Conservation (phyloP, 441 rosid species). For the Populus hybrid region DNA sequence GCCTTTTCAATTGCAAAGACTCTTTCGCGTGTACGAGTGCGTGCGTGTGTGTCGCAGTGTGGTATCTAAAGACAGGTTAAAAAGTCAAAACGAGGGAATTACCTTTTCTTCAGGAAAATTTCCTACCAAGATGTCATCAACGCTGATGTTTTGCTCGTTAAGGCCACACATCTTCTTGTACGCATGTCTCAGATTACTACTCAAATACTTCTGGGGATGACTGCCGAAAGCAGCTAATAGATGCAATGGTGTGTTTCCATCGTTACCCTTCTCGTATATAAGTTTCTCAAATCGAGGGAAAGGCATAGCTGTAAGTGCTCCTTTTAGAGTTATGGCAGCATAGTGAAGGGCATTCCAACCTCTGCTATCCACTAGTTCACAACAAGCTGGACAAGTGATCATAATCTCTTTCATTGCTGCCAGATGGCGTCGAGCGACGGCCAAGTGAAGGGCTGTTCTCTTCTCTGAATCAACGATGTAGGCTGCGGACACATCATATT, state of each 20-base stretch:
- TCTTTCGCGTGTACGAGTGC: too few species aligned
- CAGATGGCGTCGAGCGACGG: neutral
- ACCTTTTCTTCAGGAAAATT: too few species aligned
- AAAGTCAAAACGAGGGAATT: too few species aligned
- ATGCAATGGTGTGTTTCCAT: neutral
- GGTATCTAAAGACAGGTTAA: too few species aligned
- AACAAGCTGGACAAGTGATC: slow-evolving; percentile 3
- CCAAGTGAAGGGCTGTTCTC: slow-evolving; percentile 10
- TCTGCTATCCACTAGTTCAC: slow-evolving; percentile 12
- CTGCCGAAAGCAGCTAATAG: neutral
- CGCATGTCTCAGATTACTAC: too few species aligned
- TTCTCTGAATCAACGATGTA: neutral
- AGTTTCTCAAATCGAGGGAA: neutral
- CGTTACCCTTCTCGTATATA: neutral
- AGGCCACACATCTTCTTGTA: neutral
- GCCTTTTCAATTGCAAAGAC: too few species aligned
- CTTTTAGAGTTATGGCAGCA: neutral
- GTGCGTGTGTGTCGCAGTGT: too few species aligned
- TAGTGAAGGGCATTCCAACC: slow-evolving; percentile 21
- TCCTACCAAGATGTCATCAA: too few species aligned
- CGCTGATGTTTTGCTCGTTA: neutral
- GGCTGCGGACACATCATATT: neutral
- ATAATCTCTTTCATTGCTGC: neutral
- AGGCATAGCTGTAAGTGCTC: neutral
- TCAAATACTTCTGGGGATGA: neutral